phyloP scores from a whole-genome alignment of 139 green algal species.

The Mychonastes homosphaera region DNA sequence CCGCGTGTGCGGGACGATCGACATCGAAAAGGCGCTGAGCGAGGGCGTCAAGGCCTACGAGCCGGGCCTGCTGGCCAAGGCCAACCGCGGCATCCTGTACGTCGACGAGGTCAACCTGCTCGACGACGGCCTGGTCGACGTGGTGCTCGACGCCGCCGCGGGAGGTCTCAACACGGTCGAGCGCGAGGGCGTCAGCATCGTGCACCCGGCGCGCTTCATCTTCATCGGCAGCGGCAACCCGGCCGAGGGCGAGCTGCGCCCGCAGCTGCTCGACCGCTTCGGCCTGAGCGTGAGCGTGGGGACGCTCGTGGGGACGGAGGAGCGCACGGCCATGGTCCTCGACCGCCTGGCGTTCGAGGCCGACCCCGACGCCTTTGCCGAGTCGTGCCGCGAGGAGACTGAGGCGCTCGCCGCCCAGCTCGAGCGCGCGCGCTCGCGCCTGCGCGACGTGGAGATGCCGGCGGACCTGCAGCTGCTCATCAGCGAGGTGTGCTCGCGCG shows the following conservation, averaged over 20 bases:
- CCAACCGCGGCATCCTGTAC: conserved; percentile 75
- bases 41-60: conserved; percentile 66
- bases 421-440: conserved; percentile 37
- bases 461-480: conserved; percentile 62
- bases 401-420: conserved; percentile 55
- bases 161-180: conserved; percentile 88
- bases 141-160: conserved; percentile 68
- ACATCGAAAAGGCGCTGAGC: conserved; percentile 72
- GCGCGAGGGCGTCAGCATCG: conserved; percentile 83
- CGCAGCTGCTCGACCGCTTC: conserved; percentile 93
- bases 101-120: conserved; percentile 80
- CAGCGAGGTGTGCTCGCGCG: conserved; percentile 71
- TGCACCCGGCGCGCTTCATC: conserved; percentile 89
- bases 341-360: conserved; percentile 73
- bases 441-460: conserved; percentile 36
- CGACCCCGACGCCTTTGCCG: conserved; percentile 54
- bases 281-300: conserved; percentile 70
- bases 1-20: conserved; percentile 75
- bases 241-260: conserved; percentile 82
- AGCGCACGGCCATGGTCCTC: conserved; percentile 74
- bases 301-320: conserved; percentile 24
- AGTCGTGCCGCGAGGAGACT: conserved; percentile 39
- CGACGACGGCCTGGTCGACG: conserved; percentile 70
- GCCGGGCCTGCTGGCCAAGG: conserved; percentile 60
- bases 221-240: conserved; percentile 81